Conservation (phyloP, 2,329 filamentous ascomycete species). For the Alternaria solani region DNA sequence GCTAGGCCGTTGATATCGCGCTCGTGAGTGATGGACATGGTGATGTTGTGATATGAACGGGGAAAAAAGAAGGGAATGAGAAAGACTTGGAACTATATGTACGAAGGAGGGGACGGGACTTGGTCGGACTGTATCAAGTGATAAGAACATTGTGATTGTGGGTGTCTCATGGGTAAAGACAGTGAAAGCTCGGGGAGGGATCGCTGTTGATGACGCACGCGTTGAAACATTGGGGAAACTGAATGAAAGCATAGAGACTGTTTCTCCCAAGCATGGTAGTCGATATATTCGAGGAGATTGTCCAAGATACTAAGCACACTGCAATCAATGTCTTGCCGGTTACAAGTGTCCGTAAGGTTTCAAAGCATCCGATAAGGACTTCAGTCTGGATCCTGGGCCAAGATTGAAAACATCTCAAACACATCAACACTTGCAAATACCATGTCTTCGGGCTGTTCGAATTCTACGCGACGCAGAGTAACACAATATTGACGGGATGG, state of each 20-base stretch:
- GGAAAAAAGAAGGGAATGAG: background rate
- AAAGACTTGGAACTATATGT: background rate
- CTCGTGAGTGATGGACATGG: constrained; percentile 6
- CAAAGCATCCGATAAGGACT: background rate
- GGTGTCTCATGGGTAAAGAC: background rate
- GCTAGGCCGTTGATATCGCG: constrained; percentile 5
- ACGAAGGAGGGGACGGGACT: background rate
- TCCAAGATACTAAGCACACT: background rate
- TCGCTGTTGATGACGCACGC: background rate
- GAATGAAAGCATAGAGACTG: background rate
- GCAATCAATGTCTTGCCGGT: too few relatives aligned
- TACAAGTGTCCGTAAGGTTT: background rate
- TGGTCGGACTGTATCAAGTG: background rate
- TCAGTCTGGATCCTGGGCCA: too few relatives aligned
- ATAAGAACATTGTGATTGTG: background rate
- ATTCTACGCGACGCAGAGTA: background rate
- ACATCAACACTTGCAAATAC: background rate
- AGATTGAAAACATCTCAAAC: background rate
- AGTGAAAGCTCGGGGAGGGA: background rate
- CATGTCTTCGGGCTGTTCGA: background rate
- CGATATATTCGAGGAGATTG: background rate
- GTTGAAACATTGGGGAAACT: background rate
- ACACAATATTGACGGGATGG: background rate
- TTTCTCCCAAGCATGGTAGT: background rate
- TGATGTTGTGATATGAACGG: background rate